phyloP scores from a whole-genome alignment of 441 rosid genomes.

The Jatropha multifida region DNA sequence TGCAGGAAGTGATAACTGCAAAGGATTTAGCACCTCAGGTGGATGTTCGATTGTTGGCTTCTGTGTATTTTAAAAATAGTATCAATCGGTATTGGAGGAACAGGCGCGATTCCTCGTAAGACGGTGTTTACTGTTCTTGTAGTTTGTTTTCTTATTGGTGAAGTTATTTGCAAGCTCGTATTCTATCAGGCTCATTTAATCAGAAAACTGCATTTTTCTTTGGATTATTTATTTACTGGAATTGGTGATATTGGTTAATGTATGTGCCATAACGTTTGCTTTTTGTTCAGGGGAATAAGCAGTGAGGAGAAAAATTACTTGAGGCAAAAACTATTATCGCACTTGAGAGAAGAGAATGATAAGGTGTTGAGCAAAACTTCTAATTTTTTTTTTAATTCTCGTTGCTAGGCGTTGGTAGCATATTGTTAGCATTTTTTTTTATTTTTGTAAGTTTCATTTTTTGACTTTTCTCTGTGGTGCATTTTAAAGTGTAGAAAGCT shows the following conservation, averaged over 20 bases:
- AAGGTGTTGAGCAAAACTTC: slow-evolving; percentile 48
- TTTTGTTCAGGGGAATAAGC: slow-evolving; percentile 71
- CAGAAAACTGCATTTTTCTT: not conserved
- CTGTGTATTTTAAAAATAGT: slow-evolving; percentile 92
- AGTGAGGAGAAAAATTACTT: slow-evolving; percentile 80
- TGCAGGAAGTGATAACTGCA: slow-evolving; percentile 91
- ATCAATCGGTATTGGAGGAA: slow-evolving; percentile 88
- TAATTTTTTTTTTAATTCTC: slow-evolving; percentile 7
- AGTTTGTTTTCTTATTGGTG: not conserved
- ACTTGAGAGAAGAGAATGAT: slow-evolving; percentile 83
- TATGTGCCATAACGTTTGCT: not conserved
- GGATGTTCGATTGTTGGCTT: slow-evolving; percentile 86
- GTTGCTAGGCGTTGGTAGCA: not conserved
- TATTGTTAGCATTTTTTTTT: no score
- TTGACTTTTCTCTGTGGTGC: not conserved
- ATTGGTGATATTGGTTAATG: not conserved
- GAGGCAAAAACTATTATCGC: slow-evolving; percentile 70
- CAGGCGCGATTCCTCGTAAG: slow-evolving; percentile 79
- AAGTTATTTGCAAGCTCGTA: not conserved
- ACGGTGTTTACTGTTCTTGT: not conserved
- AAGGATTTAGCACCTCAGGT: slow-evolving; percentile 89
- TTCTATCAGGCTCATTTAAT: not conserved
- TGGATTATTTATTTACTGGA: not conserved
- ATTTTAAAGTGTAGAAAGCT: not conserved
- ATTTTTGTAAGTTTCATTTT: no score